phyloP scores from a whole-genome alignment of 768 basidiomycete genomes.

The Lactifluus pinguis region DNA sequence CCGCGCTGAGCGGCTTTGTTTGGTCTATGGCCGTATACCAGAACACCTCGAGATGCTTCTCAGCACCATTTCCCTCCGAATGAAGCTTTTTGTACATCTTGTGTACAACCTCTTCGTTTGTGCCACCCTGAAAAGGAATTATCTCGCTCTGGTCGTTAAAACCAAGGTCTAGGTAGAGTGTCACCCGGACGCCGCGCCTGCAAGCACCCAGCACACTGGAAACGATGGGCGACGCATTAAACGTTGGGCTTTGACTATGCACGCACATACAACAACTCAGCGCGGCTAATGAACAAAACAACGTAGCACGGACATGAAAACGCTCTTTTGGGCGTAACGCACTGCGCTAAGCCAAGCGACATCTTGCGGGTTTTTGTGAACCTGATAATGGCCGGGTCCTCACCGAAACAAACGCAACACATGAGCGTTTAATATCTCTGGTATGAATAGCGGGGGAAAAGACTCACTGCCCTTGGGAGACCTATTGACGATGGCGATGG shows the following conservation, averaged over 20 bases:
- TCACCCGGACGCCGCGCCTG: constrained; percentile 49
- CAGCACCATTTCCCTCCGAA: constrained; percentile 32
- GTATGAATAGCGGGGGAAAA: neutral
- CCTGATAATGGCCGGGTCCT: constrained; percentile 37
- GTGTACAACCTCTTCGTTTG: constrained; percentile 59
- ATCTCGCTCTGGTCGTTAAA: constrained; percentile 47
- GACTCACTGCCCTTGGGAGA: constrained; percentile 44
- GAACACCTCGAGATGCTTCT: constrained; percentile 41
- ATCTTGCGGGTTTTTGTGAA: constrained; percentile 50
- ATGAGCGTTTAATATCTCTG: neutral
- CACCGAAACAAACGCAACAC: neutral
- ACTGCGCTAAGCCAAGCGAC: constrained; percentile 60
- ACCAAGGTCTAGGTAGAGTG: constrained; percentile 51
- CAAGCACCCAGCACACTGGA: constrained; percentile 51
- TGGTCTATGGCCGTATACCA: constrained; percentile 62
- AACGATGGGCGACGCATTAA: constrained; percentile 58
- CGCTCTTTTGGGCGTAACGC: constrained; percentile 45
- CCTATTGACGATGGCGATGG: constrained; percentile 59
- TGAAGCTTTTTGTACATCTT: constrained; percentile 45
- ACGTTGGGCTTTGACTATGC: constrained; percentile 56
- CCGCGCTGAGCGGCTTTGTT: constrained; percentile 53
- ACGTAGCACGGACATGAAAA: constrained; percentile 47
- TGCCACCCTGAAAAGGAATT: constrained; percentile 56
- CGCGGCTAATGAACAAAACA: neutral
- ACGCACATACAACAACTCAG: neutral